Percentiles rank a stretch among this genome's conserved stretches.
These are phyloP conservation scores for Vitis hybrid DNA, from an alignment of 177 flowering plant species.

Conservation along the genomic window DNA sequence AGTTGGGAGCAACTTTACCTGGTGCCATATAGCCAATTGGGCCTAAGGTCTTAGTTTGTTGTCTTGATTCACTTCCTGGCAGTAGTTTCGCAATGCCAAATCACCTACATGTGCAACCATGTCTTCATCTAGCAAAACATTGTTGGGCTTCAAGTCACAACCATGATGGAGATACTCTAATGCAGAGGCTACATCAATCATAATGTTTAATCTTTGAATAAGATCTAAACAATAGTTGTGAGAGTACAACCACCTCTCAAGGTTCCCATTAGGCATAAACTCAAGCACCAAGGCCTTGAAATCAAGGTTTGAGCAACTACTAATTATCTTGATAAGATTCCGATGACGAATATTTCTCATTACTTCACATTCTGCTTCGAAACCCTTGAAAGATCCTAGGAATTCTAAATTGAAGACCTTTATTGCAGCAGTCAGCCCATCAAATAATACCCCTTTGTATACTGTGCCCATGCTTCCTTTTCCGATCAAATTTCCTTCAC, in stretches of 20 bases:
- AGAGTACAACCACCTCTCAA: constrained; percentile 10
- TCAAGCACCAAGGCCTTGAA: background rate
- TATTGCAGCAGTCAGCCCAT: too few species aligned
- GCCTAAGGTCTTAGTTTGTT: constrained; percentile 10
- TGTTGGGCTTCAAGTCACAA: constrained; percentile 19
- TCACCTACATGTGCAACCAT: constrained; percentile 19
- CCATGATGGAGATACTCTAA: constrained; percentile 15
- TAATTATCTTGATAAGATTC: constrained; percentile 12
- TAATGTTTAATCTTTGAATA: background rate
- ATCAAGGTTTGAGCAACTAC: constrained; percentile 9
- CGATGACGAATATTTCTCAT: constrained; percentile 6
- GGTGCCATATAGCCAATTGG: constrained; percentile 18
- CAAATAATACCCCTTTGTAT: too few species aligned
- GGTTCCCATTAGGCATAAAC: constrained; percentile 15
- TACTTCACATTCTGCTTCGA: constrained; percentile 13
- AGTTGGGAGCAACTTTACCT: constrained; percentile 1
- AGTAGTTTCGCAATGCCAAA: constrained; percentile 14
- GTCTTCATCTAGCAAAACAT: constrained; percentile 15
- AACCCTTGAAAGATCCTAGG: constrained; percentile 8
- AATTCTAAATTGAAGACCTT: background rate
- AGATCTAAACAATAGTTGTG: constrained; percentile 4
- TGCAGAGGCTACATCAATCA: constrained; percentile 15
- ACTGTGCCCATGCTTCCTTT: too few species aligned
- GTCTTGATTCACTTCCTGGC: background rate
- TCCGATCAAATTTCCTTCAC: too few species aligned